Evolutionary conservation across 805 yeast species (phyloP).

Genomic region (Starmerella vaccinii): DNA sequence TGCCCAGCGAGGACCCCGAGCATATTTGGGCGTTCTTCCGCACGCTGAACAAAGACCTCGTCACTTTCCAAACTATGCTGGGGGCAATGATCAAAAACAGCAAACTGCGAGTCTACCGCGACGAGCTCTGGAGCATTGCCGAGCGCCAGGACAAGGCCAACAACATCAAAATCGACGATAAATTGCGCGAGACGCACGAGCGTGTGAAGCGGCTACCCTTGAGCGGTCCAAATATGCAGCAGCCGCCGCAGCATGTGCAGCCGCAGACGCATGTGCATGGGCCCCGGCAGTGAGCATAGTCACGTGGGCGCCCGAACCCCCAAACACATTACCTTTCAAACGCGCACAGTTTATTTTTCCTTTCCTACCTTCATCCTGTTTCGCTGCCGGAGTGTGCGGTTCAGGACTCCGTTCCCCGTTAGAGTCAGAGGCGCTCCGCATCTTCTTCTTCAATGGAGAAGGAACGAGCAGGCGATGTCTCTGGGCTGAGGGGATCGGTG

Average conservation of each 20-base stretch:
- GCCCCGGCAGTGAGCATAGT: no score
- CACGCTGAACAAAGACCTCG: conserved; percentile 22
- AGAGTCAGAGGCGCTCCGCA: no score
- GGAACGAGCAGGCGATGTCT: background rate
- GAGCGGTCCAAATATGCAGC: background rate
- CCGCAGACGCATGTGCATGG: background rate
- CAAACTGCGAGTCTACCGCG: conserved; percentile 13
- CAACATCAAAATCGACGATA: conserved; percentile 22
- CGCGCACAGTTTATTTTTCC: no score
- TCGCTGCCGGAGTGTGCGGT: no score
- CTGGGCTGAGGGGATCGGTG: background rate
- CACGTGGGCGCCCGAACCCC: no score
- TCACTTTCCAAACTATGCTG: conserved; percentile 25
- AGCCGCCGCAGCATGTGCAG: background rate
- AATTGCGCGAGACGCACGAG: conserved; percentile 20
- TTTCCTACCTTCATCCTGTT: background rate
- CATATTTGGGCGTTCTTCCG: conserved; percentile 23
- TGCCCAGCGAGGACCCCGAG: conserved; percentile 8
- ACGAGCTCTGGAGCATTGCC: conserved; percentile 19
- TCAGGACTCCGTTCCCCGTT: no score
- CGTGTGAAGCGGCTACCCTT: conserved; percentile 9
- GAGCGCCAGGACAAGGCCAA: conserved; percentile 20
- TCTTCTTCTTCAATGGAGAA: background rate
- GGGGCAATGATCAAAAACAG: conserved; percentile 21
- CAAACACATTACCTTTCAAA: no score